Evolutionary conservation across 306 rosid species (phyloP).

Genomic region (Styphnolobium japonicum): DNA sequence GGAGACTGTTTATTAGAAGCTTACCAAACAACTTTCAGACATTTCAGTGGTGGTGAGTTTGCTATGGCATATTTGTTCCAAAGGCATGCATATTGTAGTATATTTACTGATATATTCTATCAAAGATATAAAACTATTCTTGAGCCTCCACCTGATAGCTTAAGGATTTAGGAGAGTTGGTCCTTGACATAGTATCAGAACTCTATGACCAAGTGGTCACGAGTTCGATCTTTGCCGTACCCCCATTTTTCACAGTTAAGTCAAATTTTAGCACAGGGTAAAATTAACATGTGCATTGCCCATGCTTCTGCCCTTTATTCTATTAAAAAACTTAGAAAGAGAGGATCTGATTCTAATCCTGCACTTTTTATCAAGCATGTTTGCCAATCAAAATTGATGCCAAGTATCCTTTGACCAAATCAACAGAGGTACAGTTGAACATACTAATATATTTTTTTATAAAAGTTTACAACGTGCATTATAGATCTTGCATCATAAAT

Average conservation of each 20-base stretch:
- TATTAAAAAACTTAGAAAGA: neutral
- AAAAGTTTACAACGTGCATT: neutral
- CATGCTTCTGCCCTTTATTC: neutral
- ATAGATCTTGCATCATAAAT: neutral
- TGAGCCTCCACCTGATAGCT: too few species aligned
- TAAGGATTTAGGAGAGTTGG: too few species aligned
- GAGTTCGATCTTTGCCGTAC: too few species aligned
- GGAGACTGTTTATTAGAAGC: neutral
- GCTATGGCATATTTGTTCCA: neutral
- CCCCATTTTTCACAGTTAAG: too few species aligned
- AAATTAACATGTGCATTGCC: too few species aligned
- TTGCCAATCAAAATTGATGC: neutral
- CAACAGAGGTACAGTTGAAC: neutral
- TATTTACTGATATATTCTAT: neutral
- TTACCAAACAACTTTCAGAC: neutral
- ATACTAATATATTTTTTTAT: neutral
- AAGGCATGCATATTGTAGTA: neutral
- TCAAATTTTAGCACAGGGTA: too few species aligned
- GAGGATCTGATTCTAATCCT: neutral
- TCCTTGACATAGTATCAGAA: too few species aligned
- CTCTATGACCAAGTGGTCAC: too few species aligned
- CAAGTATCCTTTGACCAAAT: neutral
- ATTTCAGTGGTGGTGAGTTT: neutral
- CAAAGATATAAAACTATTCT: too few species aligned
- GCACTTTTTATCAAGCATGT: neutral